Percentiles rank a stretch among this genome's conserved stretches.
phyloP scores from a whole-genome alignment of 495 filamentous ascomycete species.

The Penicillium egyptiacum region DNA sequence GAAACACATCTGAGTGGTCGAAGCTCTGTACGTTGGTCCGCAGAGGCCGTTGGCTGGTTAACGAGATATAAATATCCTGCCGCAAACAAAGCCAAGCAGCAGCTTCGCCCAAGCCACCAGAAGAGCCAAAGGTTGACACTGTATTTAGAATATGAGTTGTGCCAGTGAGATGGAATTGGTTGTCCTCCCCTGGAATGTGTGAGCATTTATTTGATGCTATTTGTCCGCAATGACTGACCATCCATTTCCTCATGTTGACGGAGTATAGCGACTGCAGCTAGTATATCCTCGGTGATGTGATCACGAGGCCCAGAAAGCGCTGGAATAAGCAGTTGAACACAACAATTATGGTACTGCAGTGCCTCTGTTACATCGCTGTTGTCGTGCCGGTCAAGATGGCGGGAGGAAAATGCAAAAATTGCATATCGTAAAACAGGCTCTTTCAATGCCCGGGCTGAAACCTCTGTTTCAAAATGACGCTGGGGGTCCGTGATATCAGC shows the following conservation, averaged over 20 bases:
- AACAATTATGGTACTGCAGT: conserved; percentile 30
- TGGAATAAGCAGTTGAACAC: conserved; percentile 30
- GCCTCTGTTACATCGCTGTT: conserved; percentile 23
- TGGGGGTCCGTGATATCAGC: conserved; percentile 34
- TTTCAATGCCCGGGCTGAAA: conserved; percentile 25
- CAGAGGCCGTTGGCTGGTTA: conserved; percentile 29
- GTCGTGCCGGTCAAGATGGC: conserved; percentile 27
- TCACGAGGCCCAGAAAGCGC: conserved; percentile 24
- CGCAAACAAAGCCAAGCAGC: conserved; percentile 37
- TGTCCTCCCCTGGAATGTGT: conserved; percentile 27
- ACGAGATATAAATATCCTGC: conserved; percentile 32
- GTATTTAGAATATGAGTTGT: conserved; percentile 34
- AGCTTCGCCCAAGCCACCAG: conserved; percentile 31
- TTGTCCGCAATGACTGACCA: conserved; percentile 10
- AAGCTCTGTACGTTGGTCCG: conserved; percentile 30
- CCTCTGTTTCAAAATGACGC: conserved; percentile 32
- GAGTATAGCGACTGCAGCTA: conserved; percentile 34
- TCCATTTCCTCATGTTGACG: conserved; percentile 38
- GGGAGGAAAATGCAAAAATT: conserved; percentile 34
- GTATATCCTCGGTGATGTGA: conserved; percentile 28
- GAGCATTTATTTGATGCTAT: background rate
- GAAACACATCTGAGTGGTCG: conserved; percentile 26
- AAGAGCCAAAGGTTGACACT: conserved; percentile 29
- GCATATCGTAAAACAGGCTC: conserved; percentile 30
- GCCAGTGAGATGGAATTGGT: conserved; percentile 34